Base-by-base conservation (phyloP, 1,284 basidiomycete species). In the Termitomyces sp. region DNA sequence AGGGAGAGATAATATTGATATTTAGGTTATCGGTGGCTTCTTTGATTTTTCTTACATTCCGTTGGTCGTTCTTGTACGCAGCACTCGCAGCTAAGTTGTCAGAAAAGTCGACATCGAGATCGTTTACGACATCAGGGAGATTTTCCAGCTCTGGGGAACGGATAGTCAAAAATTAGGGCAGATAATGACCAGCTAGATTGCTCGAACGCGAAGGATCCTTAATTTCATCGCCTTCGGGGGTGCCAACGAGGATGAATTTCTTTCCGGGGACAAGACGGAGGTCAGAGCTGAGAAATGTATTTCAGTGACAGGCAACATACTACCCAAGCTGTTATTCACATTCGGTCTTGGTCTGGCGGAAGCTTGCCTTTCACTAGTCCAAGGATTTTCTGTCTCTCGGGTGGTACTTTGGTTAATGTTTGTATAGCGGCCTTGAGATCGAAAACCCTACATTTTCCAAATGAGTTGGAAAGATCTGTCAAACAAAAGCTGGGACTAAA, bases 311-410 rank as follows among this genome's bases (percentile, higher is more conserved):
- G 30, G 37, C 1, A n/a, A 38, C 26, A n/a, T 14, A 9, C 21
- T 40, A 35, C 14, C 28, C 28, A 8, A 14, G 16, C 42, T 10
- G 21, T 31, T 30, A 21, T 46, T 61, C 66, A 88, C 83, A 90
- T 80, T 55, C 78, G 75, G 45, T 72, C 81, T 55, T 88, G 81
- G 61, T 93, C 89, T 2, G 80, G 73, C 4, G 90, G 89, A 10
- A 95, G 72, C 66, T 91, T 93, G 34, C 91, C 90, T 62, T 91
- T 91, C 34, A 89, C 84, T 26, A 96, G 71, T 1, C 91, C 91
- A 11, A 95, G 76, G 50, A 96, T 86, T 75, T 97, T 96, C 72
- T 96, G 92, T 14, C 92, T 77, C 59, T 90, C 89, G 24, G 85
- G 80, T 3, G 93, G 91, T 1, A 97, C 91, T 53, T 78, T 79